Percentiles rank a stretch among this genome's conserved stretches.
Conservation (phyloP, 352 stramenopile species). For the Globisporangium echinulatum region DNA sequence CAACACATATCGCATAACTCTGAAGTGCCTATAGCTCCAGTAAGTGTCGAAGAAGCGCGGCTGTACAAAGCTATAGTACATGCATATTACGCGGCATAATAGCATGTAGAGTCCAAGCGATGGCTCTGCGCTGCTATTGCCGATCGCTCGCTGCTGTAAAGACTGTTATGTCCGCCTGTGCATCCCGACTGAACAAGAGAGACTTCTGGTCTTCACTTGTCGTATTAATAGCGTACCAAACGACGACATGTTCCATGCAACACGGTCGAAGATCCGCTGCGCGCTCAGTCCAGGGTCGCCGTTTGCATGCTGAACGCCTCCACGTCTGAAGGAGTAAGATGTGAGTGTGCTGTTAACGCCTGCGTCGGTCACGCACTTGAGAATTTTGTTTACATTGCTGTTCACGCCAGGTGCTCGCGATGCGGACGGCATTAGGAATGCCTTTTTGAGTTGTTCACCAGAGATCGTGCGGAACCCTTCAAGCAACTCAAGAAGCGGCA, state of each 20-base stretch:
- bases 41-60: too few species aligned
- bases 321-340: constrained; percentile 22
- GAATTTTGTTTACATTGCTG: constrained; percentile 1
- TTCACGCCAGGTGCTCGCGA: background rate
- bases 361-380: background rate
- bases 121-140: background rate
- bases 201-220: background rate
- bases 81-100: too few species aligned
- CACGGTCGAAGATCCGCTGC: constrained; percentile 27
- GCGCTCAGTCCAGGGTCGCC: constrained; percentile 7
- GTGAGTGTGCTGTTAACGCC: constrained; percentile 9
- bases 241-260: constrained; percentile 21
- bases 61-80: too few species aligned
- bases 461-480: background rate
- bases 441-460: background rate
- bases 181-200: background rate
- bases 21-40: too few species aligned
- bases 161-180: background rate
- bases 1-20: too few species aligned
- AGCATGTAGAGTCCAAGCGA: background rate
- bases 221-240: constrained; percentile 2
- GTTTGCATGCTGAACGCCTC: constrained; percentile 19
- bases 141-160: background rate
- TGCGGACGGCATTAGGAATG: background rate
- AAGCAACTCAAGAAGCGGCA: background rate